Evolutionary conservation across 2,329 filamentous ascomycete species (phyloP), one percentile per base, ranked within the genome.

Genomic region (Leptographium galeiforme): DNA sequence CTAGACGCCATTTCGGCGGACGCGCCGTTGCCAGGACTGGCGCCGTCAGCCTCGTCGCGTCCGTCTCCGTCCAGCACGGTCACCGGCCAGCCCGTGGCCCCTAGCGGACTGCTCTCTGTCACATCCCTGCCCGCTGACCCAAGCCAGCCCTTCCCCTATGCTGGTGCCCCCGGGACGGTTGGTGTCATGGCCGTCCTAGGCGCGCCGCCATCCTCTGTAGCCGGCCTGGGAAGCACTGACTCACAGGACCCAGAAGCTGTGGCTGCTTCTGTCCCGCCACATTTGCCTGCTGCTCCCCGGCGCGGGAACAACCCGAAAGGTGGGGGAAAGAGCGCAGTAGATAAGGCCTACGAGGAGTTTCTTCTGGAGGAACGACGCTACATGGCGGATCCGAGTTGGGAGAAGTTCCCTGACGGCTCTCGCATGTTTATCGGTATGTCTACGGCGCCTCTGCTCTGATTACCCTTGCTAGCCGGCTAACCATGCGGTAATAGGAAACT

Each of bases 341-440:
- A 87, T 63, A 77, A 78, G 61, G 74, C 76, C 49, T 91, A 87
- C 69, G 85, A 89, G 54, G 74, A 77, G 13, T 91, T 90, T 63
- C 70, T 88, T 54, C 73, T 77, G 43, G 81, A 89, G 59, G 87
- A 91, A 67, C 77, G 84, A 57, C 78, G 77, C 59, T 88, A 88
- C 65, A 85, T 89, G 60, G 79, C 81, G 0, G 85, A 90, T 62
- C 86, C 84, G 34, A 81, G 85, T 61, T 91, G 87, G 87, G 85
- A 90, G 61, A 79, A 82, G 57, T 91, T 91, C 62, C 87, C 87
- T 0, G 75, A 82, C 51, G 84, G 84, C 6, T 89, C 86, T 18
- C 77, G 87, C 56, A 75, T 93, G 51, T 91, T 91, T 63, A 87
- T 93, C 64, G 87, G 87, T 88, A 75, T 65, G 78, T 63, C 48